phyloP scores from a whole-genome alignment of 2,329 filamentous ascomycete species.

The Aspergillus fischeri region DNA sequence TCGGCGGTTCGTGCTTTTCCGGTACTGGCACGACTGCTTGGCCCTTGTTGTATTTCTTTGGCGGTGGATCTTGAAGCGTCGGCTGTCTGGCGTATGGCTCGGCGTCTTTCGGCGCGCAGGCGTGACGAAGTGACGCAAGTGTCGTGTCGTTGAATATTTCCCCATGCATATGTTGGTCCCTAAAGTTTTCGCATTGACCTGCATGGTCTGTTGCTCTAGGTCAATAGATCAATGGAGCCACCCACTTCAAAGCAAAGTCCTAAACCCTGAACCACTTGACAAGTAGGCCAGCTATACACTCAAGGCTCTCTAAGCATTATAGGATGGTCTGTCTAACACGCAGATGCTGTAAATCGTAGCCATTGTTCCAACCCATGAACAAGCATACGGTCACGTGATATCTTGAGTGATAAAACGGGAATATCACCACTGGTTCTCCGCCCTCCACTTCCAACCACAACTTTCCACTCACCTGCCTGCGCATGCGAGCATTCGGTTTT shows the following conservation, averaged over 20 bases:
- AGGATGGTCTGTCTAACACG: not conserved
- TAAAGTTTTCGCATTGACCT: not conserved
- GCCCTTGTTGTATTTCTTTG: constrained; percentile 7
- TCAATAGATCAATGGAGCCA: not conserved
- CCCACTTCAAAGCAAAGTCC: not conserved
- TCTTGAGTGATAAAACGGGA: not conserved
- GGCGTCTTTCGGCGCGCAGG: constrained; percentile 23
- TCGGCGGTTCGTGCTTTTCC: constrained; percentile 7
- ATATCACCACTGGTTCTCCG: not conserved
- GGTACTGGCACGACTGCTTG: not conserved
- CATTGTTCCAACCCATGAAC: not conserved
- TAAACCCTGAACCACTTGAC: not conserved
- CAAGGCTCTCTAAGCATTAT: not conserved
- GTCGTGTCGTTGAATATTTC: constrained; percentile 10
- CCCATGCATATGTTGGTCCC: constrained; percentile 5
- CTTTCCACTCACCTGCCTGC: constrained; percentile 9
- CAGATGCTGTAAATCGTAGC: not conserved
- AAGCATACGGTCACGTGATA: constrained; percentile 3
- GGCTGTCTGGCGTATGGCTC: constrained; percentile 15
- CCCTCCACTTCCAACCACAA: not conserved
- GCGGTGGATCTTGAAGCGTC: constrained; percentile 4
- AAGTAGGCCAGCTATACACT: not conserved
- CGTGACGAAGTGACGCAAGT: constrained; percentile 17
- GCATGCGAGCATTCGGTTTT: constrained; percentile 28
- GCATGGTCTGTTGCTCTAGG: not conserved